Evolutionary conservation across 352 stramenopile genomes (phyloP), one percentile per base, ranked within the genome.

Genomic region (Globisporangium barbulae): DNA sequence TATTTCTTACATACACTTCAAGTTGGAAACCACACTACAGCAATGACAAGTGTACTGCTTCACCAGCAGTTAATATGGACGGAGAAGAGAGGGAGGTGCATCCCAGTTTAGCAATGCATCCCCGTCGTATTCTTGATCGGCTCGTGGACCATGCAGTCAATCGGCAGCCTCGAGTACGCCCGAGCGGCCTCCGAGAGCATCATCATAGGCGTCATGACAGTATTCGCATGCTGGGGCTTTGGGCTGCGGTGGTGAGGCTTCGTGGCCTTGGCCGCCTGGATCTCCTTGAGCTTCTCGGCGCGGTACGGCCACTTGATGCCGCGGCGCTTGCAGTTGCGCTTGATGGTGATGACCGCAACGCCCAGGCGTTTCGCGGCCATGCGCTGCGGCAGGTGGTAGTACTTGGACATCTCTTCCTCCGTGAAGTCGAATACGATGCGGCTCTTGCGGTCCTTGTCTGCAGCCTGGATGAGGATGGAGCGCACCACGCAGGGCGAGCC

Each of bases 291-390:
- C 58, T 79, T 83, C 61, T 78, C 73, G 49, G 80, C 68, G 21
- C 77, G 77, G 58, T 84, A 86, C 37, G 77, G 78, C 78, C 78
- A 86, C 22, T 81, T 74, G 58, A 86, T 86, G 47, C 78, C 78
- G 7, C 78, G 71, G 39, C 78, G 78, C 28, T 79, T 80, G 53
- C 78, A 86, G 64, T 83, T 86, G 62, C 78, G 69, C 64, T 86
- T 86, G 58, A 87, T 73, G 48, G 78, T 87, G 50, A 87, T 79
- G 15, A 79, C 81, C 28, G 78, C 74, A 17, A 84, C 75, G n/a
- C 78, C 78, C 56, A 87, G 71, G 53, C 78, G 67, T 53, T 82
- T 75, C 3, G 78, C 78, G 12, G 78, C 78, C 49, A 84, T 69
- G 33, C 78, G 75, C 52, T 87, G 78, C 21, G 75, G 79, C 64